These are phyloP conservation scores for Ascochyta fabae DNA, from an alignment of 2,329 filamentous ascomycete genomes.

Conservation along the genomic window DNA sequence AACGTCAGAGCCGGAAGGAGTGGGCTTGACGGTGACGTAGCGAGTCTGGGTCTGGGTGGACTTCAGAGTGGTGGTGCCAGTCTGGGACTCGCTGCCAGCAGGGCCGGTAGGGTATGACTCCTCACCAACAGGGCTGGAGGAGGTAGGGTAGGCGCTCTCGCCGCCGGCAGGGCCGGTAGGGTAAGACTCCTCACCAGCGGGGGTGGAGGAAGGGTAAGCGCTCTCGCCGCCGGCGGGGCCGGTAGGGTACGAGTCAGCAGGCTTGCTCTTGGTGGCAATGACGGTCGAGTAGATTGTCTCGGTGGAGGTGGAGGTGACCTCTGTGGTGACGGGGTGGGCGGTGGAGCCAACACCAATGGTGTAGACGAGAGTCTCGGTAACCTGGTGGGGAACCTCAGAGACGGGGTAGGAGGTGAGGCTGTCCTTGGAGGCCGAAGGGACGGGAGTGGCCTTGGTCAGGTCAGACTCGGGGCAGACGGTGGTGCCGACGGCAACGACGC, in stretches of 20 bases:
- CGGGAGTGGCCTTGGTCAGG: constrained; percentile 21
- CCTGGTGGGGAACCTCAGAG: constrained; percentile 42
- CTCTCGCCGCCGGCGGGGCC: constrained; percentile 18
- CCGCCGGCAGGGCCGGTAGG: constrained; percentile 1
- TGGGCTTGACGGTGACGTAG: constrained; percentile 44
- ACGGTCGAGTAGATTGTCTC: constrained; percentile 44
- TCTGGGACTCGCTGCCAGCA: constrained; percentile 11
- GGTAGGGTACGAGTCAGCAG: constrained; percentile 21
- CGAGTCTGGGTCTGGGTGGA: constrained; percentile 46
- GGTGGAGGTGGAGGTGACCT: constrained; percentile 41
- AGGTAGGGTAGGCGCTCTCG: neutral
- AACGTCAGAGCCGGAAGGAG: constrained; percentile 22
- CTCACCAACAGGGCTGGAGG: constrained; percentile 1
- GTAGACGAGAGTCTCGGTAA: constrained; percentile 53
- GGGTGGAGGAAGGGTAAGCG: neutral
- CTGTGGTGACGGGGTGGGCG: constrained; percentile 54
- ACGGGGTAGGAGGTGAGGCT: constrained; percentile 28
- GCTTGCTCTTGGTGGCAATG: constrained; percentile 30
- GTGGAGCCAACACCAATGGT: constrained; percentile 50
- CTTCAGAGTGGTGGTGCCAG: constrained; percentile 37
- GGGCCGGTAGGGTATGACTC: constrained; percentile 16
- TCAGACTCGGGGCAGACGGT: constrained; percentile 51
- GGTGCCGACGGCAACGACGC: constrained; percentile 50
- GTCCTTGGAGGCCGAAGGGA: constrained; percentile 18
- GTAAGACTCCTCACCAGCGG: neutral